phyloP scores from a whole-genome alignment of 2,329 filamentous ascomycete genomes.

The Trichoderma harzianum region DNA sequence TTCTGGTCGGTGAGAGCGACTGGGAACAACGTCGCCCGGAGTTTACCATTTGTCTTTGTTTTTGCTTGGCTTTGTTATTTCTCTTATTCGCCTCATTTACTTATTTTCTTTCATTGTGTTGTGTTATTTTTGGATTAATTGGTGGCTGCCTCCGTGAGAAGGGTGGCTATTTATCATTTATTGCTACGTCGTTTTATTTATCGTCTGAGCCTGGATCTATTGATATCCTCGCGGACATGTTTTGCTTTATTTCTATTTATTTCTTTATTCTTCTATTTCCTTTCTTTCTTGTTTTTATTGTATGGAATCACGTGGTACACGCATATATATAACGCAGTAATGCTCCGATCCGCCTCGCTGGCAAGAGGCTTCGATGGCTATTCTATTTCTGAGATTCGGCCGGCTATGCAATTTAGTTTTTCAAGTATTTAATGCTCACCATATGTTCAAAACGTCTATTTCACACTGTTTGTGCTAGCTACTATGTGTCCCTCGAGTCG shows the following conservation, averaged over 20 bases:
- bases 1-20: constrained; percentile 40
- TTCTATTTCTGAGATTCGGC: background rate
- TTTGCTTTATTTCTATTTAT: background rate
- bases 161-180: background rate
- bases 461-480: background rate
- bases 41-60: background rate
- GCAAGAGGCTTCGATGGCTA: background rate
- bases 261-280: background rate
- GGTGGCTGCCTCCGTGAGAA: background rate
- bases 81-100: background rate
- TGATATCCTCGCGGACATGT: background rate
- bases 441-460: background rate
- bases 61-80: background rate
- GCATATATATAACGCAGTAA: background rate
- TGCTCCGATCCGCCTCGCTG: background rate
- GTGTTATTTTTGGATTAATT: background rate
- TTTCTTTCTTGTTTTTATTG: background rate
- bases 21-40: constrained; percentile 27
- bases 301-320: background rate
- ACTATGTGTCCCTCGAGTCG: background rate
- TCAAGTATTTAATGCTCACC: background rate
- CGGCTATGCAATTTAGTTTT: background rate
- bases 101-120: background rate
- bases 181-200: background rate
- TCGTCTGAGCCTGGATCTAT: background rate